A percentile compares a stretch with the other conserved stretches of the same genome.
Evolutionary conservation across 2,329 filamentous ascomycete species (phyloP).

Genomic region (Phaeophleospora eucalypticola): DNA sequence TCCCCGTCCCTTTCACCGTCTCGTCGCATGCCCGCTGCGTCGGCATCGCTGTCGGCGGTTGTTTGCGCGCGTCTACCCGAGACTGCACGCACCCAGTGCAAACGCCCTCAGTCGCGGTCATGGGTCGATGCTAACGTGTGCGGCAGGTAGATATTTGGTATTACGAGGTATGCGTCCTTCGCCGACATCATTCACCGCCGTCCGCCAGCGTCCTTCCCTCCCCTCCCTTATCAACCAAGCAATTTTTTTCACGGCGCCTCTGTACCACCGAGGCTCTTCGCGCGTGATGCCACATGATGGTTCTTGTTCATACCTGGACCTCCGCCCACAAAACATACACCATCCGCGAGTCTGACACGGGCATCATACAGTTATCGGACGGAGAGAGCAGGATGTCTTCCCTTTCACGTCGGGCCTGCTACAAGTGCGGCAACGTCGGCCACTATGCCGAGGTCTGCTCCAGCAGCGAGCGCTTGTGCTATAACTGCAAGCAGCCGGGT

Average conservation of each 20-base stretch:
- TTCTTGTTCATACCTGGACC: conserved; percentile 6
- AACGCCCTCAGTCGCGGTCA: background rate
- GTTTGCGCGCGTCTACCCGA: conserved; percentile 4
- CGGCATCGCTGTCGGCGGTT: conserved; percentile 3
- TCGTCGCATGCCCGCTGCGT: background rate
- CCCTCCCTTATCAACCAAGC: conserved; percentile 8
- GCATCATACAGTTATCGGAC: conserved; percentile 12
- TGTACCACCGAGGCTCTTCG: background rate
- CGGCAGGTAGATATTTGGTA: conserved; percentile 16
- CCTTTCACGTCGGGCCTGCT: conserved; percentile 51
- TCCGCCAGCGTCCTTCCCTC: background rate
- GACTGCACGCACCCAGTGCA: background rate
- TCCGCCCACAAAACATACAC: conserved; percentile 8
- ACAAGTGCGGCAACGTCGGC: conserved; percentile 51
- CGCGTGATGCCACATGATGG: conserved; percentile 3
- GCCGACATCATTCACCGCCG: conserved; percentile 5
- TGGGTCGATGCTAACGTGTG: conserved; percentile 9
- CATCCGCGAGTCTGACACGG: conserved; percentile 13
- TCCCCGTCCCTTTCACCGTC: too few species aligned
- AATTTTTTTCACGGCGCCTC: conserved; percentile 4
- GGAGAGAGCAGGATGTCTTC: conserved; percentile 44
- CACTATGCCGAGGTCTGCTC: conserved; percentile 83
- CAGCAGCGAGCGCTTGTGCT: conserved; percentile 96
- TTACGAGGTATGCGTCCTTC: conserved; percentile 17
- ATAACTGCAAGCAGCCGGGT: conserved; percentile 97